Conservation (phyloP, 148 eudicot genomes). For the Simmondsia chinensis region DNA sequence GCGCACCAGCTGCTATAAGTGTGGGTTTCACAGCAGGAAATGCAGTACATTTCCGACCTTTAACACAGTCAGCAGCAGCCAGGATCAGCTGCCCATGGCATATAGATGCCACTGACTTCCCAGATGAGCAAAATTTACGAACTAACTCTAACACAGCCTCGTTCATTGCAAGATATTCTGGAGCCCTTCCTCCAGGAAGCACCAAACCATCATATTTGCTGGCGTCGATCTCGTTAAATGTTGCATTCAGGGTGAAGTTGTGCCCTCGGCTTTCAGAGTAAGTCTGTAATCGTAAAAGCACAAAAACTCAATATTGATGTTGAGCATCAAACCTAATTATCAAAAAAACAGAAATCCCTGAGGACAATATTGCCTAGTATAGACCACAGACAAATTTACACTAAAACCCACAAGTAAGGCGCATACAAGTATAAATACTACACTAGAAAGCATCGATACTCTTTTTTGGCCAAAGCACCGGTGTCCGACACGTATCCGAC, state of each 20-base stretch:
- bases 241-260: slow-evolving; percentile 88
- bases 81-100: slow-evolving; percentile 90
- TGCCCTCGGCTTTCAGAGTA: slow-evolving; percentile 83
- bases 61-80: slow-evolving; percentile 71
- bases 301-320: not conserved
- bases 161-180: slow-evolving; percentile 85
- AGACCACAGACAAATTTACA: too few relatives aligned
- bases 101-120: slow-evolving; percentile 72
- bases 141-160: slow-evolving; percentile 55
- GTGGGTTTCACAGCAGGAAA: slow-evolving; percentile 60
- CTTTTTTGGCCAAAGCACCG: too few relatives aligned
- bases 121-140: slow-evolving; percentile 40
- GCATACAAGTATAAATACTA: too few relatives aligned
- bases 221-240: slow-evolving; percentile 63
- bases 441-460: too few relatives aligned
- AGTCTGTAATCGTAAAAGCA: slow-evolving; percentile 41
- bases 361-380: too few relatives aligned
- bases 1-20: slow-evolving; percentile 85
- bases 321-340: not conserved
- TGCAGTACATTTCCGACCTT: slow-evolving; percentile 81
- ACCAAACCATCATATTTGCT: slow-evolving; percentile 73
- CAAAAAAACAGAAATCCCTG: not conserved
- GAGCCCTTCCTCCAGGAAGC: slow-evolving; percentile 90
- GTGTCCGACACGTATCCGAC: too few relatives aligned
- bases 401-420: too few relatives aligned